A percentile compares a stretch with the other conserved stretches of the same genome.
phyloP scores from a whole-genome alignment of 345 rosid species.

The Eucalyptus tenuipes region DNA sequence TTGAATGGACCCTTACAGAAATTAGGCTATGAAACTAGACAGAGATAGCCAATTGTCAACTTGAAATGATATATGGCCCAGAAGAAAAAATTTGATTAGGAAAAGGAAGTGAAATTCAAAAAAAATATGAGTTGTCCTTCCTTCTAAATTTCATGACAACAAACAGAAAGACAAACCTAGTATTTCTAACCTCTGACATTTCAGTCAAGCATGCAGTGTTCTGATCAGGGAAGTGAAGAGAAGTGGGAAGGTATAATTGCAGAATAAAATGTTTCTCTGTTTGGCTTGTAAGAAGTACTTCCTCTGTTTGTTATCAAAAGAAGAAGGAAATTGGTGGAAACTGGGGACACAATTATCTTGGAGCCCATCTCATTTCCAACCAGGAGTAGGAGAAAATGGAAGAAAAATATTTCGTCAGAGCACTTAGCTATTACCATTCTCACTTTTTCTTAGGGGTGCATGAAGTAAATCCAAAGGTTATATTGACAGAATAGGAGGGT shows the following conservation, averaged over 20 bases:
- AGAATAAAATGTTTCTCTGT: neutral
- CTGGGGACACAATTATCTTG: neutral
- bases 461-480: neutral
- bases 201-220: neutral
- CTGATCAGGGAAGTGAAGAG: neutral
- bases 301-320: neutral
- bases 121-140: neutral
- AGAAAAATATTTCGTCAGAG: neutral
- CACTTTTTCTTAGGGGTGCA: neutral
- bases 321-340: neutral
- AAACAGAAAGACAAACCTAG: neutral
- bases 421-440: neutral
- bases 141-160: neutral
- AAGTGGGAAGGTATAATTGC: neutral
- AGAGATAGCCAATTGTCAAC: neutral
- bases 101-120: neutral
- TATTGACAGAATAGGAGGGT: neutral
- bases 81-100: neutral
- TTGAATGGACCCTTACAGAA: neutral
- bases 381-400: neutral
- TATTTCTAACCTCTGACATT: neutral
- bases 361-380: neutral
- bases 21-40: neutral
- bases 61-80: neutral
- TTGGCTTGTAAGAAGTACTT: neutral